phyloP scores from a whole-genome alignment of 345 rosid species.

The Chamaenerion angustifolium region DNA sequence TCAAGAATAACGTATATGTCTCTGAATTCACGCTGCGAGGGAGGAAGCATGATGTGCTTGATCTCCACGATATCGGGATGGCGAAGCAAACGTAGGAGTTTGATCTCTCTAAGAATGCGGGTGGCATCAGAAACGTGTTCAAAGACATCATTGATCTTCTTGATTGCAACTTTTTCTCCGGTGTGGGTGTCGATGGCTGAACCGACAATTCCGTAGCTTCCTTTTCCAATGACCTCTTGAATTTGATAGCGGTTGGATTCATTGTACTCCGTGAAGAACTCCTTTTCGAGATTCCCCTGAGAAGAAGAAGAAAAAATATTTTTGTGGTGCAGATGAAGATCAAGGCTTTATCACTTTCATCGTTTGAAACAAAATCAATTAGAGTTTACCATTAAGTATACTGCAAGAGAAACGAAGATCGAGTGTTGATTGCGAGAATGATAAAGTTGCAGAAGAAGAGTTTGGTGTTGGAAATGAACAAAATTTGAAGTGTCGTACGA shows the following conservation, averaged over 20 bases:
- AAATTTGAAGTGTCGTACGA: no score
- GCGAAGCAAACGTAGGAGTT: constrained; percentile 65
- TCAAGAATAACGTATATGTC: constrained; percentile 84
- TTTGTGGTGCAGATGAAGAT: no score
- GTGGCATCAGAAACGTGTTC: constrained; percentile 71
- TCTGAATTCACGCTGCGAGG: constrained; percentile 66
- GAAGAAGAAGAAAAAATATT: no score
- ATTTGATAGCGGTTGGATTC: constrained; percentile 64
- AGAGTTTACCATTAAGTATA: no score
- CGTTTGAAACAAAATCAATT: no score
- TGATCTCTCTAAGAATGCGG: constrained; percentile 29
- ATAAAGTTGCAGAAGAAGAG: no score
- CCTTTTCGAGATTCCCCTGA: constrained; percentile 8
- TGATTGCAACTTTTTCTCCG: constrained; percentile 41
- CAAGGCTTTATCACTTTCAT: no score
- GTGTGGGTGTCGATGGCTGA: constrained; percentile 44
- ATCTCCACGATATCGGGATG: constrained; percentile 85
- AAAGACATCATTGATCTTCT: constrained; percentile 79
- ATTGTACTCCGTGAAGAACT: constrained; percentile 83
- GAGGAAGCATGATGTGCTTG: constrained; percentile 23
- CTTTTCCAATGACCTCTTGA: constrained; percentile 82
- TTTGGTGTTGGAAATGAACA: no score
- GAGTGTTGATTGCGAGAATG: no score
- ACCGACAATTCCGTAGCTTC: constrained; percentile 86
- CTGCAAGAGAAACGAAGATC: no score